Evolutionary conservation across 2,329 filamentous ascomycete genomes (phyloP), one percentile per base, ranked within the genome.

Genomic region (Grosmannia penicillata): DNA sequence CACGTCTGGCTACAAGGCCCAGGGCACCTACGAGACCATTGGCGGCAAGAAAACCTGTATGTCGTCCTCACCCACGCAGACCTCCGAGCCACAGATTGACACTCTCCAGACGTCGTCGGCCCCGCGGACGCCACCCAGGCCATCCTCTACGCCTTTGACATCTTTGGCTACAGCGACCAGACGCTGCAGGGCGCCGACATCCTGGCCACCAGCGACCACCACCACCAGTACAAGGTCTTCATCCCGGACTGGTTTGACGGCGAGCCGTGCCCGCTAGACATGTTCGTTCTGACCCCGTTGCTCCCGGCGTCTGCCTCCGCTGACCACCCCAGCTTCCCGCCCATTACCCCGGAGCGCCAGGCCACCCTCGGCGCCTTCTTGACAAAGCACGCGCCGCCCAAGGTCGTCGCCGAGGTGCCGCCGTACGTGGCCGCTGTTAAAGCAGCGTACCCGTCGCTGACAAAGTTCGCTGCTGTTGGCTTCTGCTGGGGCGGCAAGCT

Each of bases 181-280:
- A 77, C 78, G 3, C 45, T 82, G 10, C 78, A 82, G 55, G 79
- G 78, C 19, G 75, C 75, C 45, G 79, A 84, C 49, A 82, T 74
- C 48, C 61, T 80, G 19, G 65, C 72, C 32, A 61, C 60, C 33
- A 62, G 65, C 43, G 65, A 72, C 50, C 53, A 62, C 56, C 68
- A 61, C 58, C 71, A 63, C 56, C 74, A 82, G 52, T 91, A 93
- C 65, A 77, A 76, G 49, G 82, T 94, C 48, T 86, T 87, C 60
- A 87, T 95, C 46, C 87, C 87, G 22, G 87, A 95, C 61, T 89
- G 83, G 69, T 93, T 94, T 64, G 71, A 82, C 43, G 86, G 83
- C 55, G 68, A 72, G 47, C 80, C 83, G 2, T 61, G 60, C 50
- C 58, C 63, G 36, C 66, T 75, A 55, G 63, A 62, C 51, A 58